Percentiles rank a stretch among this genome's conserved stretches.
Conservation (phyloP, 78 protist genomes). For the Chrysochromulina parva region DNA sequence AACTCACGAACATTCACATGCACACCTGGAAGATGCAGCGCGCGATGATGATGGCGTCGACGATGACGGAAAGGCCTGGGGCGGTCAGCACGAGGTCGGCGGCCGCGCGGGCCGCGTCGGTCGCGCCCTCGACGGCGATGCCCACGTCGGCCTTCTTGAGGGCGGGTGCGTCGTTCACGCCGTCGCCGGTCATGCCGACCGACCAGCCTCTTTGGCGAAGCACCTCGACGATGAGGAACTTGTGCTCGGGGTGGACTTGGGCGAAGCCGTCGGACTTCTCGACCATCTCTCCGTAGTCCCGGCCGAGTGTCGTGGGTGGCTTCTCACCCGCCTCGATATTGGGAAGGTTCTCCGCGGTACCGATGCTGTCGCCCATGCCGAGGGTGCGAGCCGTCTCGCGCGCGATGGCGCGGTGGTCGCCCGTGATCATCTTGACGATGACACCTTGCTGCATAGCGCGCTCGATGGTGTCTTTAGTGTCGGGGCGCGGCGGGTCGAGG, state of each 20-base stretch:
- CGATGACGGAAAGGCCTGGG: too few relatives aligned
- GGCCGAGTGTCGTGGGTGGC: not conserved
- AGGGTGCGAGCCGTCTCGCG: not conserved
- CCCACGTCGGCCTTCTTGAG: conserved; percentile 87
- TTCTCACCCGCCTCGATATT: too few relatives aligned
- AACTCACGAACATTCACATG: too few relatives aligned
- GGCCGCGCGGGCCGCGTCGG: too few relatives aligned
- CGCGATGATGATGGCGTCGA: too few relatives aligned
- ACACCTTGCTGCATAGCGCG: not conserved
- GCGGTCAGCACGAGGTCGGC: too few relatives aligned
- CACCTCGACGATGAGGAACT: conserved; percentile 57
- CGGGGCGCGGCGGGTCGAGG: not conserved
- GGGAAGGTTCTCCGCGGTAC: too few relatives aligned
- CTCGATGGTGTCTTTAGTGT: not conserved
- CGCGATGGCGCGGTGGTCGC: not conserved
- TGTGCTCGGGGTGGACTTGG: conserved; percentile 67
- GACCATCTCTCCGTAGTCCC: not conserved
- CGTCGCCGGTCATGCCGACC: conserved; percentile 88
- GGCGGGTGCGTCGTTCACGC: conserved; percentile 97
- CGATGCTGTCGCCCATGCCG: not conserved
- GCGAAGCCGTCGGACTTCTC: conserved; percentile 28
- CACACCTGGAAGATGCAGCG: too few relatives aligned
- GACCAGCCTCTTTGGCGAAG: conserved; percentile 34
- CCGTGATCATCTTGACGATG: not conserved
- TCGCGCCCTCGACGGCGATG: conserved; percentile 86